Percentiles rank a stretch among this genome's conserved stretches.
Conservation (phyloP, 202 grass and related monocot genomes). For the Cymbopogon flexuosus region DNA sequence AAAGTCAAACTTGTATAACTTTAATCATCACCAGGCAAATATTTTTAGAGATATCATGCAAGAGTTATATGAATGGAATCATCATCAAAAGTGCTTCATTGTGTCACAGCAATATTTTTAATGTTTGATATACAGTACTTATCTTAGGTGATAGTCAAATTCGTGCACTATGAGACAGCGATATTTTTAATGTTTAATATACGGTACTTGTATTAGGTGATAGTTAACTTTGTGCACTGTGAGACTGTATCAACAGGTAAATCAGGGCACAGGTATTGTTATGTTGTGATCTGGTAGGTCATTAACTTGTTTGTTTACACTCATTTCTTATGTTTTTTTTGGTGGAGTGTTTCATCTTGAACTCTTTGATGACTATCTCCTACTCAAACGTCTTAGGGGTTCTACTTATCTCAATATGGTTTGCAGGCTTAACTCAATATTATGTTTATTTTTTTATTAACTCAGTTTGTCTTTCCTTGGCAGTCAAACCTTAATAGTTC, state of each 20-base stretch:
- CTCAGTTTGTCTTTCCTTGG: slow-evolving; percentile 19
- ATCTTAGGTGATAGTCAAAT: neutral
- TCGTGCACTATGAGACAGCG: neutral
- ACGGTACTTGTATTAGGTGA: neutral
- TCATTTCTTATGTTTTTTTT: neutral
- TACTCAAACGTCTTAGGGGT: neutral
- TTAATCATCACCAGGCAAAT: neutral
- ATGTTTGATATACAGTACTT: neutral
- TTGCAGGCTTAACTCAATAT: slow-evolving; percentile 5
- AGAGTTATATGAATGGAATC: neutral
- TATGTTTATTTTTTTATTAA: slow-evolving; percentile 4
- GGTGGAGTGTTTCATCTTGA: neutral
- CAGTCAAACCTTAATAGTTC: slow-evolving; percentile 79
- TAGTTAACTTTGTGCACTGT: neutral
- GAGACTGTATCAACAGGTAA: neutral
- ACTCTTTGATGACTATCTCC: neutral
- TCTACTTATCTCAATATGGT: neutral
- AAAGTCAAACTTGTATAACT: neutral
- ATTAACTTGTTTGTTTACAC: slow-evolving; percentile 15
- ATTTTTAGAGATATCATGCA: neutral
- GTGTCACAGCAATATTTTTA: neutral
- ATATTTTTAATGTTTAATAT: neutral
- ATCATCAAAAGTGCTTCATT: neutral
- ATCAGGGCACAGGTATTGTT: neutral
- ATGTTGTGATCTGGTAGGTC: neutral